phyloP scores from a whole-genome alignment of 352 stramenopile genomes.

The Phytophthora aleatoria region DNA sequence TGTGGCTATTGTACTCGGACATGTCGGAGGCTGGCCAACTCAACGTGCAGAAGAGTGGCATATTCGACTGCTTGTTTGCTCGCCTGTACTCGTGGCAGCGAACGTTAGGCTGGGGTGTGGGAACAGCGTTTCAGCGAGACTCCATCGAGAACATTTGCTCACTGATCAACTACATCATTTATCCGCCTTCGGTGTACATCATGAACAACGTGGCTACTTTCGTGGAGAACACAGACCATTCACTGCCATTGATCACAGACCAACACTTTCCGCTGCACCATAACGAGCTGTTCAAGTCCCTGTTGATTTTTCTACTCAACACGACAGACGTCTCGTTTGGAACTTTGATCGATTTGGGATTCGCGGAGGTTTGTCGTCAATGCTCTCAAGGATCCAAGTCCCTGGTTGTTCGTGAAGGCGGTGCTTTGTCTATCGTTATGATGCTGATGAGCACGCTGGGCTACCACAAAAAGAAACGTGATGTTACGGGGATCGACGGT shows the following conservation, averaged over 20 bases:
- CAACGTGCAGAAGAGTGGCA: slow-evolving; percentile 67
- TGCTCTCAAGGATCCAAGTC: slow-evolving; percentile 56
- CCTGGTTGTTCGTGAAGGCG: slow-evolving; percentile 77
- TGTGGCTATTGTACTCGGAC: slow-evolving; percentile 87
- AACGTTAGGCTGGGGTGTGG: slow-evolving; percentile 83
- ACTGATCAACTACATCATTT: slow-evolving; percentile 87
- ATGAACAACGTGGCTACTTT: slow-evolving; percentile 86
- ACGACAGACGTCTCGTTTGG: slow-evolving; percentile 74
- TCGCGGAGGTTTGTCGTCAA: slow-evolving; percentile 78
- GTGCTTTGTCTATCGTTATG: slow-evolving; percentile 86
- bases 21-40: slow-evolving; percentile 69
- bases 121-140: slow-evolving; percentile 83
- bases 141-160: slow-evolving; percentile 89
- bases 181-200: slow-evolving; percentile 85
- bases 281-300: slow-evolving; percentile 83
- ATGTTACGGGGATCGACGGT: slow-evolving; percentile 71
- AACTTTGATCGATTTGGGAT: slow-evolving; percentile 80
- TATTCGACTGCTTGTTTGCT: slow-evolving; percentile 82
- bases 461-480: slow-evolving; percentile 85
- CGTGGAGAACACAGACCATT: slow-evolving; percentile 84
- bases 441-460: slow-evolving; percentile 85
- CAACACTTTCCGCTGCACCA: slow-evolving; percentile 79
- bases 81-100: slow-evolving; percentile 82
- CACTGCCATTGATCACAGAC: slow-evolving; percentile 83
- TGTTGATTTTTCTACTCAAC: slow-evolving; percentile 69